Percentiles rank a stretch among this genome's conserved stretches.
phyloP scores from a whole-genome alignment of 2,329 filamentous ascomycete species.

The Aaosphaeria arxii region DNA sequence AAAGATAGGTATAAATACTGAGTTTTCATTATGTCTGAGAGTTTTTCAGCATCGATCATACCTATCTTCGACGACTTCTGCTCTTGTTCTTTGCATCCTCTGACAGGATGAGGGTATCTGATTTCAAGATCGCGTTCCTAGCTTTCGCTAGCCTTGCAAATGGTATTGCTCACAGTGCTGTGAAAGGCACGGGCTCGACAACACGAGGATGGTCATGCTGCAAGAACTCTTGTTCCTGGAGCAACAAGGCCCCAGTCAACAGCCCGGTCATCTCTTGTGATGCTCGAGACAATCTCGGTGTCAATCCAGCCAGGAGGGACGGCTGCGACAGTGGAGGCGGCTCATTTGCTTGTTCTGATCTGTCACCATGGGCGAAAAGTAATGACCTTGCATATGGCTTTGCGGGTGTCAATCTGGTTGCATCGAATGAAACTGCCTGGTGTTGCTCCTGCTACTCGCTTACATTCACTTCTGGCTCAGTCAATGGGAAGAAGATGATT shows the following conservation, averaged over 20 bases:
- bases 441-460: constrained; percentile 63
- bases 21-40: no score
- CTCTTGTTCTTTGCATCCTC: no score
- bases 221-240: constrained; percentile 53
- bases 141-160: no score
- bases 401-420: constrained; percentile 56
- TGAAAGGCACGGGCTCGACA: constrained; percentile 14
- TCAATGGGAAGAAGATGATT: constrained; percentile 58
- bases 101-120: no score
- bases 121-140: no score
- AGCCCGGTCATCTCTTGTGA: constrained; percentile 50
- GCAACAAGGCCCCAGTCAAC: constrained; percentile 51
- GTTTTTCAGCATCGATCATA: no score
- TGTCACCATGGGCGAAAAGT: constrained; percentile 58
- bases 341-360: constrained; percentile 53
- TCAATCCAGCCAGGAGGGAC: constrained; percentile 43
- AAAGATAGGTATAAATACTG: no score
- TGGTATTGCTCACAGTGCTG: constrained; percentile 4
- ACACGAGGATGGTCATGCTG: constrained; percentile 19
- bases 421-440: constrained; percentile 54
- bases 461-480: constrained; percentile 54
- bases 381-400: constrained; percentile 59
- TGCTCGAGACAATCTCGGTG: constrained; percentile 51
- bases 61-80: no score
- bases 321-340: constrained; percentile 56